Conservation (phyloP, 495 filamentous ascomycete genomes). For the Aspergillus funiculosus region DNA sequence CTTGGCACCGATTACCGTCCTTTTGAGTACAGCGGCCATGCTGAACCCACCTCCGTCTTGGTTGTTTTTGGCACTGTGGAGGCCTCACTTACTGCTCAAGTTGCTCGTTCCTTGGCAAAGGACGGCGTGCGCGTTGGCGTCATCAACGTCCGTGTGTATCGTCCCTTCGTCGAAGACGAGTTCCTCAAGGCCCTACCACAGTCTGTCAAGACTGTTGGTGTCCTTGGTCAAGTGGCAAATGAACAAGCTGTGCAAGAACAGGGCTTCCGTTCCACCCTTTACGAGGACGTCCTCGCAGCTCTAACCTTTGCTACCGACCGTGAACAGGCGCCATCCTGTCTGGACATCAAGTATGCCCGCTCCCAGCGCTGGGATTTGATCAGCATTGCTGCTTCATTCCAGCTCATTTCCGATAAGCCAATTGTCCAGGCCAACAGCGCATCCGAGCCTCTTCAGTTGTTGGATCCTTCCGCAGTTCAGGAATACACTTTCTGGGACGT, state of each 20-base stretch:
- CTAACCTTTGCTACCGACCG: constrained; percentile 69
- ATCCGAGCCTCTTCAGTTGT: constrained; percentile 38
- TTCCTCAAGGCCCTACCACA: constrained; percentile 77
- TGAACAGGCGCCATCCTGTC: constrained; percentile 51
- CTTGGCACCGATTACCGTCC: constrained; percentile 86
- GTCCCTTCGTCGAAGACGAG: constrained; percentile 88
- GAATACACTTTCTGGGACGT: constrained; percentile 95
- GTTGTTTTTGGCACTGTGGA: constrained; percentile 92
- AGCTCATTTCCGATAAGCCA: constrained; percentile 52
- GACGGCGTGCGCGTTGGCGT: constrained; percentile 74
- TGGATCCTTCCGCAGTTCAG: constrained; percentile 48
- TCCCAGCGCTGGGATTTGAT: constrained; percentile 77
- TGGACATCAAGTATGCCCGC: constrained; percentile 85
- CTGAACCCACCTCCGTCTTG: constrained; percentile 66
- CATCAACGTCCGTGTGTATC: constrained; percentile 85
- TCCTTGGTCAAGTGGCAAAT: constrained; percentile 58
- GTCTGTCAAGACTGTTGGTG: constrained; percentile 64
- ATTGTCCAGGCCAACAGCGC: constrained; percentile 39
- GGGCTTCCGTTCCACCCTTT: constrained; percentile 73
- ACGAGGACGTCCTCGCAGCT: constrained; percentile 80
- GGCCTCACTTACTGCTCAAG: constrained; percentile 75
- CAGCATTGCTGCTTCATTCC: constrained; percentile 63
- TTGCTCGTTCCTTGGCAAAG: constrained; percentile 65
- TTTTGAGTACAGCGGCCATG: constrained; percentile 93
- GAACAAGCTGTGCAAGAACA: constrained; percentile 55